Conservation (phyloP, 805 yeast species). For the Kluyveromyces aestuarii region DNA sequence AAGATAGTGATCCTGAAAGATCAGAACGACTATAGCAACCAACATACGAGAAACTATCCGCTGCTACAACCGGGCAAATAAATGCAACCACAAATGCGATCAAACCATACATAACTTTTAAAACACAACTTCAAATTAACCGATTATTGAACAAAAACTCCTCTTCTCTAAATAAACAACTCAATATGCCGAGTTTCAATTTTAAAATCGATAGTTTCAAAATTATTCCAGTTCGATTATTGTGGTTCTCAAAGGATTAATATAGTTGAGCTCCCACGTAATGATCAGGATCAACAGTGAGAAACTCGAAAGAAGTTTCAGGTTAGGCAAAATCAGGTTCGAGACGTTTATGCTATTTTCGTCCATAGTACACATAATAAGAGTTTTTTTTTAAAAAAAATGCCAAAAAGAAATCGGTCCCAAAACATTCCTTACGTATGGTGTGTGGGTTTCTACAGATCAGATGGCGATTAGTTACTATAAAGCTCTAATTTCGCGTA, state of each 20-base stretch:
- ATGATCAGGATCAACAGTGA: too few relatives aligned
- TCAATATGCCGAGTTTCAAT: too few relatives aligned
- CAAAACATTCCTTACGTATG: not conserved
- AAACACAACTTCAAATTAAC: not conserved
- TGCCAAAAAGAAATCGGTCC: not conserved
- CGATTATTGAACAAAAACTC: not conserved
- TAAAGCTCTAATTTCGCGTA: not conserved
- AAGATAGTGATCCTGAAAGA: slow-evolving; percentile 18
- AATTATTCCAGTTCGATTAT: too few relatives aligned
- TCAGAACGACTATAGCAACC: slow-evolving; percentile 31
- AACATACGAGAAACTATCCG: slow-evolving; percentile 13
- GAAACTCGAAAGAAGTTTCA: not conserved
- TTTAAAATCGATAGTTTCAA: too few relatives aligned
- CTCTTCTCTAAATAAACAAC: not conserved
- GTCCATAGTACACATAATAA: not conserved
- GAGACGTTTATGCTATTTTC: not conserved
- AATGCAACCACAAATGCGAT: not conserved
- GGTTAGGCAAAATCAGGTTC: not conserved
- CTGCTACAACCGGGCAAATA: slow-evolving; percentile 1
- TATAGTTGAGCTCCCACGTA: too few relatives aligned
- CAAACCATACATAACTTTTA: not conserved
- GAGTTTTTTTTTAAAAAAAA: not conserved
- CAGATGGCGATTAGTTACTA: not conserved
- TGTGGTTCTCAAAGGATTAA: not conserved
- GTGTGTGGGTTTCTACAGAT: not conserved